These are phyloP conservation scores for Talaromyces atroroseus DNA, from an alignment of 2,329 filamentous ascomycete genomes.

Conservation along the genomic window DNA sequence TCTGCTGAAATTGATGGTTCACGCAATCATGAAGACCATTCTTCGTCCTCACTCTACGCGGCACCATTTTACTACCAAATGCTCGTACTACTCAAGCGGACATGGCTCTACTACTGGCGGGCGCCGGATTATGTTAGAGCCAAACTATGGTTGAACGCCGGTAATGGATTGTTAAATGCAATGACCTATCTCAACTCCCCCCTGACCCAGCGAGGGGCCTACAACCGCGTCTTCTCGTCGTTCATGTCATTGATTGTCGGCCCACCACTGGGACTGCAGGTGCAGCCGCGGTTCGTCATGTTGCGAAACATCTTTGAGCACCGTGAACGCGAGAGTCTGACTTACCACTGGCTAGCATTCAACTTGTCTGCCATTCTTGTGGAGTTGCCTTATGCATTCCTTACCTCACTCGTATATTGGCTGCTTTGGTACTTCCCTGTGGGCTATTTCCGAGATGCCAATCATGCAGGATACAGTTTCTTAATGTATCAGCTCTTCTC, in stretches of 20 bases:
- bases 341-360: slow-evolving; percentile 17
- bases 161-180: slow-evolving; percentile 13
- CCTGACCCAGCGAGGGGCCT: neutral
- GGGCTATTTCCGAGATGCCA: slow-evolving; percentile 56
- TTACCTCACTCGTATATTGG: slow-evolving; percentile 74
- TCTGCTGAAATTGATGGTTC: neutral
- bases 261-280: slow-evolving; percentile 1
- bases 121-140: slow-evolving; percentile 13
- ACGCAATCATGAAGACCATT: neutral
- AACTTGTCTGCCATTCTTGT: slow-evolving; percentile 12
- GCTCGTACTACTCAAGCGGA: slow-evolving; percentile 52
- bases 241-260: slow-evolving; percentile 3
- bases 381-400: slow-evolving; percentile 34
- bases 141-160: slow-evolving; percentile 10
- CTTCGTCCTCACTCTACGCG: slow-evolving; percentile 11
- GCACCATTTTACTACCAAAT: slow-evolving; percentile 46
- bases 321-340: slow-evolving; percentile 14
- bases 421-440: slow-evolving; percentile 76
- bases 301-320: slow-evolving; percentile 11
- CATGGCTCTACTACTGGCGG: slow-evolving; percentile 17
- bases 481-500: slow-evolving; percentile 77
- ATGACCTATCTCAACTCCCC: slow-evolving; percentile 6
- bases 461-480: slow-evolving; percentile 74
- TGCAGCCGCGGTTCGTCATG: slow-evolving; percentile 16
- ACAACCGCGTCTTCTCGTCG: neutral